Evolutionary conservation across 108 stramenopile genomes (phyloP).

Genomic region (Asterionellopsis glacialis): DNA sequence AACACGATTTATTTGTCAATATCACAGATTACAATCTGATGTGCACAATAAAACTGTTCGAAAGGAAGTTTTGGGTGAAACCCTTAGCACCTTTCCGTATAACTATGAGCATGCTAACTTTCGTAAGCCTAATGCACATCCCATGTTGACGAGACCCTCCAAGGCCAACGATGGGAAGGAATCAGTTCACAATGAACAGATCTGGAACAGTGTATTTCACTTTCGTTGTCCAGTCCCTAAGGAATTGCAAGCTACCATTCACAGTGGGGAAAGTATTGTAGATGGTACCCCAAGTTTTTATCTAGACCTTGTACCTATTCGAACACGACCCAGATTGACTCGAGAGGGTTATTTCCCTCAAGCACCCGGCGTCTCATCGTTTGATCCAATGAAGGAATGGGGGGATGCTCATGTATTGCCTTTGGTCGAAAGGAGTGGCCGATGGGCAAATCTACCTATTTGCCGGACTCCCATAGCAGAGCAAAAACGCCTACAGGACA

Average conservation of each 20-base stretch:
- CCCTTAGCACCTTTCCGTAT: slow-evolving; percentile 49
- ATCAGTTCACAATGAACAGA: slow-evolving; percentile 50
- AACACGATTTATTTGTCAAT: slow-evolving; percentile 28
- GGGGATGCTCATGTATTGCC: slow-evolving; percentile 54
- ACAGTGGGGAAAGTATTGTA: slow-evolving; percentile 12
- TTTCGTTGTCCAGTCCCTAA: slow-evolving; percentile 74
- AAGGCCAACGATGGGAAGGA: slow-evolving; percentile 57
- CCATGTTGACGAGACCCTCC: slow-evolving; percentile 33
- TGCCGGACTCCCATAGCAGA: slow-evolving; percentile 46
- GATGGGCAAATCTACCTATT: slow-evolving; percentile 74
- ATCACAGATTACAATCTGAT: slow-evolving; percentile 13
- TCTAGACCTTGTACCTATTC: slow-evolving; percentile 72
- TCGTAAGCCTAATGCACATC: slow-evolving; percentile 50
- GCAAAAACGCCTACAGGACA: slow-evolving; percentile 20
- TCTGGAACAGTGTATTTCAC: slow-evolving; percentile 40
- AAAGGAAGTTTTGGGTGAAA: slow-evolving; percentile 37
- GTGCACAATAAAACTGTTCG: slow-evolving; percentile 36
- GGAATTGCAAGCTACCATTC: slow-evolving; percentile 3
- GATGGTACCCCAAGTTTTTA: slow-evolving; percentile 27
- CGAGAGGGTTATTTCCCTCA: slow-evolving; percentile 7
- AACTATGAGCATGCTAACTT: slow-evolving; percentile 70
- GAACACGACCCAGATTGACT: slow-evolving; percentile 41
- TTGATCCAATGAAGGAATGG: slow-evolving; percentile 47
- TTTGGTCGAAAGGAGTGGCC: slow-evolving; percentile 58
- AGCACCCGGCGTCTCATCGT: slow-evolving; percentile 17